Base-by-base conservation (phyloP, 768 basidiomycete genomes). In the Tremella yokohamensis region DNA sequence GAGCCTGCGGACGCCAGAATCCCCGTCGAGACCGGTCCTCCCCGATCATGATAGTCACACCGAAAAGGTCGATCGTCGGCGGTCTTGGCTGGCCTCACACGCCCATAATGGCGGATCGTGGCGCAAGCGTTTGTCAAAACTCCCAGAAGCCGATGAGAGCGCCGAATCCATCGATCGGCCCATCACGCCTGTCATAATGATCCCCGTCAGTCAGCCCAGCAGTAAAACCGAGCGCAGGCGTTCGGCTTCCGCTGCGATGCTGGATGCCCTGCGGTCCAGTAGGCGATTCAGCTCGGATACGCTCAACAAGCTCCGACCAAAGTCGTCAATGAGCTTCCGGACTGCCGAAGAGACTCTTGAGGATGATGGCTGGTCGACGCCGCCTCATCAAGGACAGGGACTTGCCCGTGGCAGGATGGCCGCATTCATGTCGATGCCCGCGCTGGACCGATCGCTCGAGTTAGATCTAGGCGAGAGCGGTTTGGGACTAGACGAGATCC, bases 111-210 rank as follows among this genome's bases (percentile, higher is more conserved):
- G 29, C 22, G 42, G n/a, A 45, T 18, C 42, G 15, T 45, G 42
- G 42, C 42, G 42, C 22, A 45, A 45, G 15, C 42, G 42, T 18
- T 15, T 45, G n/a, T 45, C 42, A 4, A 45, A 45, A 16, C 42
- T 45, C n/a, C 42, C 42, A 45, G 42, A 45, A 45, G 42, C 42
- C 4, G 42, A 45, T 45, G 29, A 34, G 11, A 34, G 29, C 29
- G 29, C 29, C 6, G 42, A 45, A 16, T n/a, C n/a, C 8, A 45
- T 45, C 6, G 42, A 45, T 45, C 42, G 22, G 15, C 15, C 42
- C 42, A 22, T 18, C n/a, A 34, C 29, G 4, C 29, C 29, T 6
- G 29, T 34, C 29, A 11, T 34, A 6, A 8, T 45, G 4, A 45
- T 45, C 42, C 29, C 29, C 4, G 29, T 11, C 6, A 34, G 6